These are phyloP conservation scores for Trifolium dubium DNA, from an alignment of 306 rosid species.

Conservation along the genomic window DNA sequence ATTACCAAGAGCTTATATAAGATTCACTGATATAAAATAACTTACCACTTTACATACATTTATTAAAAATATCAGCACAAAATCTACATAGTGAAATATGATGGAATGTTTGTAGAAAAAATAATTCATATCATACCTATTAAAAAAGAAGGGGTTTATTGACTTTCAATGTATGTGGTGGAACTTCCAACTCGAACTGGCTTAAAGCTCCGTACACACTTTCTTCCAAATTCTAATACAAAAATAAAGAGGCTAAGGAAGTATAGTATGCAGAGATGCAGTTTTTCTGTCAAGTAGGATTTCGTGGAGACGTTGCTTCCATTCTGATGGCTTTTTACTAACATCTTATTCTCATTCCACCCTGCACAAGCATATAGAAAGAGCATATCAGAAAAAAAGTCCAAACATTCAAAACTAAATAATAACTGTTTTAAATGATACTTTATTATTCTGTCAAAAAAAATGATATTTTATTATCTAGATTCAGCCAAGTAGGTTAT, in stretches of 20 bases:
- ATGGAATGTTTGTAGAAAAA: not conserved
- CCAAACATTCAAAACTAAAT: slow-evolving; percentile 7
- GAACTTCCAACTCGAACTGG: slow-evolving; percentile 70
- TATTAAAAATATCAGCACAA: not conserved
- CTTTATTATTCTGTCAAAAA: not conserved
- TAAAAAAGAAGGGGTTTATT: slow-evolving; percentile 30
- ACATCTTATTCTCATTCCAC: slow-evolving; percentile 59
- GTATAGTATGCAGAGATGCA: slow-evolving; percentile 57
- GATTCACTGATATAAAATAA: not conserved
- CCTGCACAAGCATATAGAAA: slow-evolving; percentile 51
- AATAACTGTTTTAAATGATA: not conserved
- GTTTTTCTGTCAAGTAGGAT: slow-evolving; percentile 48
- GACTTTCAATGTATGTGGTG: slow-evolving; percentile 38
- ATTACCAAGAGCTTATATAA: not conserved
- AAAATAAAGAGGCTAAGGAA: slow-evolving; percentile 63
- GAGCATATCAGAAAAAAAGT: slow-evolving; percentile 14
- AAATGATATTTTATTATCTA: slow-evolving; percentile 12
- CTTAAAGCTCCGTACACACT: slow-evolving; percentile 57
- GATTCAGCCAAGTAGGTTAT: slow-evolving; percentile 21
- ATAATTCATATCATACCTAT: slow-evolving; percentile 42
- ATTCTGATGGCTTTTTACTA: slow-evolving; percentile 48
- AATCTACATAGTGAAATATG: not conserved
- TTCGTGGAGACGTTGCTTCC: slow-evolving; percentile 49
- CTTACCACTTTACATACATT: too few relatives aligned
- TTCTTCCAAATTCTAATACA: slow-evolving; percentile 54